phyloP scores from a whole-genome alignment of 1,139 yeast species.

The Nakaseomyces delphensis region DNA sequence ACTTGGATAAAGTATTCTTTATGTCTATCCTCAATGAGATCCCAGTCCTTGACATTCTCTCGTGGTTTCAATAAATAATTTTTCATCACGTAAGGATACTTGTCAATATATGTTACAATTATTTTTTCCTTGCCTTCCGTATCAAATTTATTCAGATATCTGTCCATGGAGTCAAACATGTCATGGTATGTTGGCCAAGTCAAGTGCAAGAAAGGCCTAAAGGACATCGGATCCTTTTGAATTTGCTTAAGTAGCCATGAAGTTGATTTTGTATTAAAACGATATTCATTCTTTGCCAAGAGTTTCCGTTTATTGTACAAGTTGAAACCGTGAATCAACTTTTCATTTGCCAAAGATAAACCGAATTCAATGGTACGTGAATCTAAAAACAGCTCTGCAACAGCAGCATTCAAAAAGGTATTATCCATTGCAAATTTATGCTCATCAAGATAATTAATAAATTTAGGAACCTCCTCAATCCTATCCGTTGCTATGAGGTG shows the following conservation, averaged over 20 bases:
- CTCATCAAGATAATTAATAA: slow-evolving; percentile 28
- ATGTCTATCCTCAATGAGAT: slow-evolving; percentile 18
- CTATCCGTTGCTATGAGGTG: slow-evolving; percentile 24
- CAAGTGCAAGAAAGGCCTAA: slow-evolving; percentile 21
- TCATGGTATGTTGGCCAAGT: slow-evolving; percentile 42
- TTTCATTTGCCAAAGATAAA: slow-evolving; percentile 33
- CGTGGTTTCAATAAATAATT: slow-evolving; percentile 24
- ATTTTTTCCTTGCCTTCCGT: slow-evolving; percentile 6
- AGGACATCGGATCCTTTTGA: slow-evolving; percentile 19
- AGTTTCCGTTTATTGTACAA: slow-evolving; percentile 25
- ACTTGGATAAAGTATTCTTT: slow-evolving; percentile 15
- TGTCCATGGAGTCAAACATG: slow-evolving; percentile 32
- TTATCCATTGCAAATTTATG: slow-evolving; percentile 36
- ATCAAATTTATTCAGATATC: slow-evolving; percentile 17
- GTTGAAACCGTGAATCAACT: slow-evolving; percentile 36
- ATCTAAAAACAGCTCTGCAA: slow-evolving; percentile 13
- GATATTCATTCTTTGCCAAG: slow-evolving; percentile 8
- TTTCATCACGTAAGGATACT: slow-evolving; percentile 27
- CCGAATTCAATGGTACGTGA: slow-evolving; percentile 29
- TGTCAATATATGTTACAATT: slow-evolving; percentile 13
- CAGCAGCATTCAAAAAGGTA: slow-evolving; percentile 34
- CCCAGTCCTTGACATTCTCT: slow-evolving; percentile 20
- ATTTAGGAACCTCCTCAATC: slow-evolving; percentile 24
- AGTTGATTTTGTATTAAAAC: slow-evolving; percentile 6
- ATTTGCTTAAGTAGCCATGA: slow-evolving; percentile 19